phyloP scores from a whole-genome alignment of 176 grass and related monocot species.

The Elaeis guineensis region DNA sequence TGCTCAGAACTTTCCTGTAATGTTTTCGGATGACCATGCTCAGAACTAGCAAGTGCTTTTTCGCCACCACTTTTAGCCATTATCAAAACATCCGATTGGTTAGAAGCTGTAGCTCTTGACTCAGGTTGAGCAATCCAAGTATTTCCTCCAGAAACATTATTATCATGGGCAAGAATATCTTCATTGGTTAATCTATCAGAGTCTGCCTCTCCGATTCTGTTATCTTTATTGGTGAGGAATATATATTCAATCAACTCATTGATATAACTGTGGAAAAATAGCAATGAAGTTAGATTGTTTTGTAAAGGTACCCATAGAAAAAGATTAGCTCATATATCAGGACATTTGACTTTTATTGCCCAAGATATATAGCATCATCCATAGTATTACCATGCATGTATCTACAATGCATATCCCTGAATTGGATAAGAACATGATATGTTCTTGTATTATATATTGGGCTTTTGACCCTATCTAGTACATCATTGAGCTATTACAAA shows the following conservation, averaged over 20 bases:
- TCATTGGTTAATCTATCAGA: constrained; percentile 34
- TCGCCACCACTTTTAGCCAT: constrained; percentile 26
- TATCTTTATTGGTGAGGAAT: constrained; percentile 51
- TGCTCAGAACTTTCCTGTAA: constrained; percentile 8
- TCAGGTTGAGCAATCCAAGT: constrained; percentile 37
- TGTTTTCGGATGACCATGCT: background rate
- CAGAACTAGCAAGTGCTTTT: constrained; percentile 30
- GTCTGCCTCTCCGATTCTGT: constrained; percentile 28
- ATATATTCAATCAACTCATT: constrained; percentile 78
- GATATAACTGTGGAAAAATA: constrained; percentile 58
- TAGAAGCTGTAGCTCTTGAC: constrained; percentile 18
- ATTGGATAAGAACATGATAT: no score
- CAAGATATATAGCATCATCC: no score
- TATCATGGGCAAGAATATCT: constrained; percentile 17
- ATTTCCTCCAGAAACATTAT: constrained; percentile 34
- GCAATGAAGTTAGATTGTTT: no score
- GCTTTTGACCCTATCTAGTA: no score
- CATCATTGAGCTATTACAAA: no score
- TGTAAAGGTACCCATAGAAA: no score
- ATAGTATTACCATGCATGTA: no score
- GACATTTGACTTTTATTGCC: no score
- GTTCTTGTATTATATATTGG: no score
- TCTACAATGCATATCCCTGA: no score
- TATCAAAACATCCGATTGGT: constrained; percentile 23
- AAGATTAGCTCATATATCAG: no score